phyloP scores from a whole-genome alignment of 2,329 filamentous ascomycete genomes.

The Emericellopsis atlantica region DNA sequence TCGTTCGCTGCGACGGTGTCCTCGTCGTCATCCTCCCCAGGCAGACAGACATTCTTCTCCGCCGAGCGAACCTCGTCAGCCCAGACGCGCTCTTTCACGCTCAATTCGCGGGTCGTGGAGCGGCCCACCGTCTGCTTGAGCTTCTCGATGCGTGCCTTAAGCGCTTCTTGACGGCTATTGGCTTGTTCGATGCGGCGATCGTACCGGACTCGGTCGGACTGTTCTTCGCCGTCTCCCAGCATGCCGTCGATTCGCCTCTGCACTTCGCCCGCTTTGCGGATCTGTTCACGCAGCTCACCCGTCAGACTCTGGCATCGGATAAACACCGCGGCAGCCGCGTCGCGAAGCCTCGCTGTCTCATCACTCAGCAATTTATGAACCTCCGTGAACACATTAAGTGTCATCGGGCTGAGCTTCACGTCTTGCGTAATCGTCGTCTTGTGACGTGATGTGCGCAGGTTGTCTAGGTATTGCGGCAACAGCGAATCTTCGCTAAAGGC shows the following conservation, averaged over 20 bases:
- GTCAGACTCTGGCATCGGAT: constrained; percentile 56
- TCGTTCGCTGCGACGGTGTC: constrained; percentile 10
- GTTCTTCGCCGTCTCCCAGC: constrained; percentile 30
- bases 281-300: constrained; percentile 54
- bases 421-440: constrained; percentile 52
- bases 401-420: constrained; percentile 57
- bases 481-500: constrained; percentile 44
- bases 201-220: constrained; percentile 42
- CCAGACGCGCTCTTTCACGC: constrained; percentile 30
- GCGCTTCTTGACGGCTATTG: constrained; percentile 39
- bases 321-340: constrained; percentile 62
- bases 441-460: constrained; percentile 45
- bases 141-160: constrained; percentile 47
- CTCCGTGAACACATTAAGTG: constrained; percentile 58
- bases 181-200: constrained; percentile 44
- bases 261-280: constrained; percentile 52
- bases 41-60: constrained; percentile 30
- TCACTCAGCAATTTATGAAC: constrained; percentile 58
- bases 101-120: constrained; percentile 27
- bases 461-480: constrained; percentile 42
- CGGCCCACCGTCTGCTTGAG: constrained; percentile 33
- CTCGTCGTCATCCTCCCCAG: neutral
- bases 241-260: constrained; percentile 55
- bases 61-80: constrained; percentile 37
- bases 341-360: constrained; percentile 56